These are phyloP conservation scores for Phaseolus coccineus DNA, from an alignment of 331 rosid genomes.

Conservation along the genomic window DNA sequence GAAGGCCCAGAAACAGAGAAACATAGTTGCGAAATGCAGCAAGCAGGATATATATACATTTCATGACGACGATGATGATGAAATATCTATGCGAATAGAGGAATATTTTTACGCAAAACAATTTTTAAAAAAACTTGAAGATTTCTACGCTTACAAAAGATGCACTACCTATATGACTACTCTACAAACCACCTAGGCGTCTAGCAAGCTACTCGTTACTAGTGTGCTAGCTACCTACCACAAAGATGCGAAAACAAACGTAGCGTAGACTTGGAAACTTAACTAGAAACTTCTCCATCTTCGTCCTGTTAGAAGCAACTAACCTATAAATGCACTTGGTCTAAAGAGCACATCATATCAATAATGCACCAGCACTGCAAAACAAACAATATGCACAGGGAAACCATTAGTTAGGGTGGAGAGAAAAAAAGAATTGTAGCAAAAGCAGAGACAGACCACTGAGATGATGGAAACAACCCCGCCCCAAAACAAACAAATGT, in stretches of 20 bases:
- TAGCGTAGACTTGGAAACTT: conserved; percentile 35
- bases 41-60: conserved; percentile 40
- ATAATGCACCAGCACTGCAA: conserved; percentile 14
- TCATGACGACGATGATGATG: background rate
- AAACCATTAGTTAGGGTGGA: background rate
- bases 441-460: conserved; percentile 8
- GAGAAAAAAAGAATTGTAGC: background rate
- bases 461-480: background rate
- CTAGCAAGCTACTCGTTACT: conserved; percentile 51
- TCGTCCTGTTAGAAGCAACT: conserved; percentile 42
- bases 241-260: conserved; percentile 32
- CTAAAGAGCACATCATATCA: conserved; percentile 25
- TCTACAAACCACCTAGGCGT: conserved; percentile 39
- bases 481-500: background rate
- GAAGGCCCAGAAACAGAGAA: background rate
- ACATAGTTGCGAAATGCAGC: background rate
- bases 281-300: conserved; percentile 39
- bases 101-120: conserved; percentile 24
- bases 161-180: conserved; percentile 46
- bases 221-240: conserved; percentile 50
- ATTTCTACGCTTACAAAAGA: conserved; percentile 49
- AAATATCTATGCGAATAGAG: conserved; percentile 9
- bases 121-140: conserved; percentile 7
- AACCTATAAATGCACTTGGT: conserved; percentile 38
- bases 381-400: conserved; percentile 3